These are phyloP conservation scores for Solanum paucissectum DNA, from an alignment of 257 asterid species.

Conservation along the genomic window DNA sequence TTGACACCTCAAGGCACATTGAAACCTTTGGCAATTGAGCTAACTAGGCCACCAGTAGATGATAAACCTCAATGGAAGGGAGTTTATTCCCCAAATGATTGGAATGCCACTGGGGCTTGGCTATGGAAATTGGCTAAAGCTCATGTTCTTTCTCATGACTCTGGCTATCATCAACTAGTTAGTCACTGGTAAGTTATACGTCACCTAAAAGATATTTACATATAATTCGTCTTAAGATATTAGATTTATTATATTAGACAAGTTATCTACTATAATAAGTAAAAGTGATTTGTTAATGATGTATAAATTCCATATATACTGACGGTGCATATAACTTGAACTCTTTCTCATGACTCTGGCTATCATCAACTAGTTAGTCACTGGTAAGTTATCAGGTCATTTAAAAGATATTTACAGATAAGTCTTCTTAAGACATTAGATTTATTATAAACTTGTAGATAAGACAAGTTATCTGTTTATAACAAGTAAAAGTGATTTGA, in stretches of 20 bases:
- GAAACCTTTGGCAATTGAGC: conserved; percentile 67
- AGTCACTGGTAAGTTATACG: too few relatives aligned
- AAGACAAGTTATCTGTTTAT: not conserved
- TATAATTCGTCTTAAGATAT: not conserved
- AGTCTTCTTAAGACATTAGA: not conserved
- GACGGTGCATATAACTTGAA: not conserved
- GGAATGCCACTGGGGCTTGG: conserved; percentile 61
- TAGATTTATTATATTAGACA: too few relatives aligned
- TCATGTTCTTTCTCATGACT: conserved; percentile 68
- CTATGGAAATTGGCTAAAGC: conserved; percentile 72
- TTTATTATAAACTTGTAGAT: too few relatives aligned
- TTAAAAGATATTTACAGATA: not conserved
- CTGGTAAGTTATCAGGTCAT: conserved; percentile 30
- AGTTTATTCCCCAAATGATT: conserved; percentile 20
- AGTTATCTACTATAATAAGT: not conserved
- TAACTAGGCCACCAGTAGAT: conserved; percentile 46
- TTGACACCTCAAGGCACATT: conserved; percentile 32
- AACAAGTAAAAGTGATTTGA: not conserved
- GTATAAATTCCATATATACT: too few relatives aligned
- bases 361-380: conserved; percentile 64
- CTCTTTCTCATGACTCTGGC: conserved; percentile 56
- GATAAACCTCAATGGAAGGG: conserved; percentile 59
- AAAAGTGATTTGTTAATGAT: not conserved
- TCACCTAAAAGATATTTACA: not conserved
- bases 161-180: conserved; percentile 60